Evolutionary conservation across 192 early-diverging fungal genomes (phyloP), one percentile per base, ranked within the genome.

Genomic region (Coemansia sp.): DNA sequence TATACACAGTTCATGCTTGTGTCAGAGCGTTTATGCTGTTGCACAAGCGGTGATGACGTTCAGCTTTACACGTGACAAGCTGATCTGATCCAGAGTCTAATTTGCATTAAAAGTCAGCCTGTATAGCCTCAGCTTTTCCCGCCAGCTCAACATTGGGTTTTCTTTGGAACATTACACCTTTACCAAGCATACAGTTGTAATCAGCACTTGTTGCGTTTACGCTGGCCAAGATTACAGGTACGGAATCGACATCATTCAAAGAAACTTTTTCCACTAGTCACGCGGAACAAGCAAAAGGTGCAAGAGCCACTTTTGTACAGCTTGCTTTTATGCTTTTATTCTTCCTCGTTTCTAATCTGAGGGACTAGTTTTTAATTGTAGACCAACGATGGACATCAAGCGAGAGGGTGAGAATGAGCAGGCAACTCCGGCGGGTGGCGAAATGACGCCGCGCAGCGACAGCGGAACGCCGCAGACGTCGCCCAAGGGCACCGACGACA

Each of bases 351-450:
- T 47, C 43, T 47, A 47, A 47, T 47, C 43, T 47, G 43, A 17
- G 43, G 5, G n/a, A 47, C 14, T 17, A 52, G 21, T 52, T 52
- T 52, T 52, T 11, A 11, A 21, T 11, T 11, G 7, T 23, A 43
- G 38, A 21, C 43, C 29, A 62, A 62, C n/a, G 49, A 62, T 62
- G 60, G 60, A 62, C 32, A 45, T 45, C 43, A 60, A 25, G 58
- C 39, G 58, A 15, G 43, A 47, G 43, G 58, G 25, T 23, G 58
- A 24, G 22, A 29, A 50, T 51, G 60, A 62, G 48, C 2, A n/a
- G 35, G 6, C 38, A 23, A 52, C 52, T 62, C 24, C 7, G 21
- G 9, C 21, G 49, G 14, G 3, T 11, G 25, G 11, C n/a, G 60
- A 27, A 32, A 35, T 12, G 55, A 10, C 55, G 11, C 56, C 15